Evolutionary conservation across 352 stramenopile genomes (phyloP).

Genomic region (Thalassiosira hispida): DNA sequence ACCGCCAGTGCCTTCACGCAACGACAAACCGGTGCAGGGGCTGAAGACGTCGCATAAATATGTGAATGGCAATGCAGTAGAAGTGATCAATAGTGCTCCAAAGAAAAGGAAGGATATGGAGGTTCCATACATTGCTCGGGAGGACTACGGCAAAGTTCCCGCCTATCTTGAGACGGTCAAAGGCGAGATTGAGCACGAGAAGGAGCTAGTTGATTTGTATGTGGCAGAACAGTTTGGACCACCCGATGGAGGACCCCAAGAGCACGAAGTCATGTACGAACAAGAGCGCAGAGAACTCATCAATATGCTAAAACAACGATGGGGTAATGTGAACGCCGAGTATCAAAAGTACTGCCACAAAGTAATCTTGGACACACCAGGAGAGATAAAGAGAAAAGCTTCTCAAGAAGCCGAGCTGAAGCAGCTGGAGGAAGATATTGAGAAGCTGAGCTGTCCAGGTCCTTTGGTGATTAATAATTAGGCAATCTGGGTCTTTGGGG

Average conservation of each 20-base stretch:
- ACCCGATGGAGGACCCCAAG: conserved; percentile 33
- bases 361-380: conserved; percentile 91
- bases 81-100: conserved; percentile 89
- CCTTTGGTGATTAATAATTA: conserved; percentile 54
- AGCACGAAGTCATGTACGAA: conserved; percentile 87
- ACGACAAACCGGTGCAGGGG: conserved; percentile 92
- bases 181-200: conserved; percentile 91
- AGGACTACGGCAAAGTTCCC: conserved; percentile 92
- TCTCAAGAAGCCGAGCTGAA: conserved; percentile 91
- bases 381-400: conserved; percentile 92
- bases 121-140: conserved; percentile 88
- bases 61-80: conserved; percentile 91
- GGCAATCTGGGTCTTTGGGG: too few relatives aligned
- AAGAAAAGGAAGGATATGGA: conserved; percentile 71
- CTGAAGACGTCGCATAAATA: conserved; percentile 93
- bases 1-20: conserved; percentile 84
- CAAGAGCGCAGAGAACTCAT: conserved; percentile 88
- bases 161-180: conserved; percentile 92
- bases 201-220: conserved; percentile 92
- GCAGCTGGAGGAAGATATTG: conserved; percentile 92
- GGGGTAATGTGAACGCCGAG: conserved; percentile 92
- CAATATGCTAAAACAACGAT: conserved; percentile 91
- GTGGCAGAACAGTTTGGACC: conserved; percentile 75
- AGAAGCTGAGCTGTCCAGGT: conserved; percentile 77
- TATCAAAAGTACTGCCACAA: conserved; percentile 95